phyloP scores from a whole-genome alignment of 2,329 filamentous ascomycete genomes.

The Triangularia verruculosa region DNA sequence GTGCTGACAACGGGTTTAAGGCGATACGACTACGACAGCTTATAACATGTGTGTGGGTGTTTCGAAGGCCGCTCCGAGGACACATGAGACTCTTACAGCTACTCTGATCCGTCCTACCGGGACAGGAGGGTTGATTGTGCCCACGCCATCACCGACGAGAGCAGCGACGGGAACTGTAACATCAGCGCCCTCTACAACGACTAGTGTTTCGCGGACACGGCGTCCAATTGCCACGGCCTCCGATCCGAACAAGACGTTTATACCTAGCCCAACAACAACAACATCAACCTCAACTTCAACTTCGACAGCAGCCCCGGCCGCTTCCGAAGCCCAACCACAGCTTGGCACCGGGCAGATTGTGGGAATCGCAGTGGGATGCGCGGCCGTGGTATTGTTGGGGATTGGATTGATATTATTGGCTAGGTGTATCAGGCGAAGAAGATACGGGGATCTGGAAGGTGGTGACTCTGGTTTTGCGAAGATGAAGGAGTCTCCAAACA shows the following conservation, averaged over 20 bases:
- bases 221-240: conserved; percentile 11
- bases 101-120: conserved; percentile 43
- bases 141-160: conserved; percentile 12
- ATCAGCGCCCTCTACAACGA: conserved; percentile 49
- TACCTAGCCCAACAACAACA: conserved; percentile 1
- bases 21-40: conserved; percentile 45
- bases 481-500: conserved; percentile 37
- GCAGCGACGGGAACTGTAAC: conserved; percentile 4
- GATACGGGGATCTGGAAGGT: conserved; percentile 33
- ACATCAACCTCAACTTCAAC: no score
- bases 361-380: conserved; percentile 56
- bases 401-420: conserved; percentile 47
- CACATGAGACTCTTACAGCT: conserved; percentile 56
- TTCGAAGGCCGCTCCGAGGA: conserved; percentile 50
- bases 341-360: conserved; percentile 48
- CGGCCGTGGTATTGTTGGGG: conserved; percentile 48
- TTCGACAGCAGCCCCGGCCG: neutral
- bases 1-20: conserved; percentile 31
- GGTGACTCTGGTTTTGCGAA: conserved; percentile 35
- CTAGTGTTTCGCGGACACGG: neutral
- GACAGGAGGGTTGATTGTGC: conserved; percentile 35
- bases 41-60: conserved; percentile 57
- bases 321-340: conserved; percentile 2
- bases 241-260: conserved; percentile 10
- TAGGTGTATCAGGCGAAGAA: conserved; percentile 41